These are phyloP conservation scores for Apiospora saccharicola DNA, from an alignment of 2,329 filamentous ascomycete species.

Conservation along the genomic window DNA sequence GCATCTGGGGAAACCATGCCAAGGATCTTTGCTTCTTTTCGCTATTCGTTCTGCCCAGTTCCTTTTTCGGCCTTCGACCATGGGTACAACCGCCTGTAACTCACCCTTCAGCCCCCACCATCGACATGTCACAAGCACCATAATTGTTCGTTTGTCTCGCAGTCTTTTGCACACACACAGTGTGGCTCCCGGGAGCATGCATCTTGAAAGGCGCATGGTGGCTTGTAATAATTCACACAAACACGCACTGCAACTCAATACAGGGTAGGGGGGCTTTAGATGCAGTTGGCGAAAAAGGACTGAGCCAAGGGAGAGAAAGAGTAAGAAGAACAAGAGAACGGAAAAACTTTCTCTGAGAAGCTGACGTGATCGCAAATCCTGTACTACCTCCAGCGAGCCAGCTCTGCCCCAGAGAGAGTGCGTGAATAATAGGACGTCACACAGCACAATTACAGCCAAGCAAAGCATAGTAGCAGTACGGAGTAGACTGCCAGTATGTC, in stretches of 20 bases:
- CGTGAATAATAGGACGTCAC: background rate
- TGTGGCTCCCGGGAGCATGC: background rate
- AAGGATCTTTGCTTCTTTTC: slow-evolving; percentile 7
- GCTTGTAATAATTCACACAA: slow-evolving; percentile 4
- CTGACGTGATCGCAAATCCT: slow-evolving; percentile 17
- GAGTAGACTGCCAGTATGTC: background rate
- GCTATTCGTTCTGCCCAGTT: slow-evolving; percentile 6
- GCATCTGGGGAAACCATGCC: slow-evolving; percentile 14
- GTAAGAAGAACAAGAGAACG: background rate
- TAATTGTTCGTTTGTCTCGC: background rate
- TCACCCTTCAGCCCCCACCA: slow-evolving; percentile 11
- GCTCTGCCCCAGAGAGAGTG: background rate
- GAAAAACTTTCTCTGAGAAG: background rate
- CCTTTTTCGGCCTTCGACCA: slow-evolving; percentile 2
- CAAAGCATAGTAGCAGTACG: background rate
- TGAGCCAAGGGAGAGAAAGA: background rate
- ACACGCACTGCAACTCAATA: background rate
- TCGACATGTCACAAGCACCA: slow-evolving; percentile 10
- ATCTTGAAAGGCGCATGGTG: background rate
- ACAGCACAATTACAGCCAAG: background rate
- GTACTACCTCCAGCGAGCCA: background rate
- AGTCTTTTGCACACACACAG: background rate
- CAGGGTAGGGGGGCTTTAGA: background rate
- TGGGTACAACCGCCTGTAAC: background rate
- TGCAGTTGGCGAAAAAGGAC: background rate